Evolutionary conservation across 495 filamentous ascomycete genomes (phyloP).

Genomic region (Apiosordaria backusii): DNA sequence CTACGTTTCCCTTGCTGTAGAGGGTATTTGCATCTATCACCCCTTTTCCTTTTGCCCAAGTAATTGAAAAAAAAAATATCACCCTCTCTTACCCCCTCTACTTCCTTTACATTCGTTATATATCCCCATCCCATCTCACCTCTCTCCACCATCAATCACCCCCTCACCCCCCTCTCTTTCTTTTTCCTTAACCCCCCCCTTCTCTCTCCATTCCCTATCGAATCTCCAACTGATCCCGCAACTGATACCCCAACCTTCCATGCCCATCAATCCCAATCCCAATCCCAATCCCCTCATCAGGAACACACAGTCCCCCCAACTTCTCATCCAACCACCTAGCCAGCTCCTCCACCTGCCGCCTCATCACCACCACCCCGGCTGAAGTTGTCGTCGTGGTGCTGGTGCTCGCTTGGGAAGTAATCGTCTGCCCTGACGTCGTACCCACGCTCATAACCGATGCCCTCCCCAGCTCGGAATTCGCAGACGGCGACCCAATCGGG

Average conservation of each 20-base stretch:
- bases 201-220: not conserved
- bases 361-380: conserved; percentile 32
- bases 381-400: conserved; percentile 5
- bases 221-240: not conserved
- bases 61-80: no score
- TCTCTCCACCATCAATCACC: not conserved
- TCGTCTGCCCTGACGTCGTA: not conserved
- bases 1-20: no score
- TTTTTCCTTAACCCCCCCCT: not conserved
- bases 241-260: no score
- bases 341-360: conserved; percentile 47
- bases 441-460: not conserved
- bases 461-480: conserved; percentile 27
- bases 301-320: conserved; percentile 38
- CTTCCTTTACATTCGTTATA: no score
- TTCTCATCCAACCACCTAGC: conserved; percentile 45
- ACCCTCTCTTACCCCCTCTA: no score
- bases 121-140: no score
- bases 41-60: no score
- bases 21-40: no score
- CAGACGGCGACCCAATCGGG: conserved; percentile 16
- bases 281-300: conserved; percentile 42
- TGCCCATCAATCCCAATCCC: no score
- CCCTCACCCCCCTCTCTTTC: not conserved
- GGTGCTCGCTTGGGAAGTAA: conserved; percentile 8